These are phyloP conservation scores for Penicillium lagena DNA, from an alignment of 495 filamentous ascomycete genomes.

Conservation along the genomic window DNA sequence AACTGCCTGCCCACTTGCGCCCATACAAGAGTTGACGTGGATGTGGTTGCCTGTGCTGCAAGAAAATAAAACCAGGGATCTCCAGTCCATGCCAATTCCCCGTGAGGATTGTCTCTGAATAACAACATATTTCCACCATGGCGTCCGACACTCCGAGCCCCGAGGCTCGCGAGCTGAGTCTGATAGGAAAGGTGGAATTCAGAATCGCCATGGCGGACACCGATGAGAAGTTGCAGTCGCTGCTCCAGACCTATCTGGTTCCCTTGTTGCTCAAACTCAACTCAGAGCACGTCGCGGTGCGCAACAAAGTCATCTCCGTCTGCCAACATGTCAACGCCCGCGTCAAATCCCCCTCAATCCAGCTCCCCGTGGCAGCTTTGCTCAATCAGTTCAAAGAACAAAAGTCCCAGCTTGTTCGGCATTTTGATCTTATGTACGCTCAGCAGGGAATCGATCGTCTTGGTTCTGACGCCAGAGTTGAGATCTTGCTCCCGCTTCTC, in stretches of 20 bases:
- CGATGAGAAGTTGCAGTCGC: conserved; percentile 70
- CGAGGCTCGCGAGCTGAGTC: conserved; percentile 75
- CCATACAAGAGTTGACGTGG: conserved; percentile 15
- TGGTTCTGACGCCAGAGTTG: conserved; percentile 50
- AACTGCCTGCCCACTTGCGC: conserved; percentile 3
- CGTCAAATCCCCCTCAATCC: conserved; percentile 61
- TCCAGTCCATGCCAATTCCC: conserved; percentile 1
- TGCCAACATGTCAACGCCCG: conserved; percentile 79
- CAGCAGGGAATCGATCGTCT: conserved; percentile 79
- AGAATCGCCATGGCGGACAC: conserved; percentile 78
- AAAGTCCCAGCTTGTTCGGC: conserved; percentile 62
- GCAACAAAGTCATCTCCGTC: conserved; percentile 69
- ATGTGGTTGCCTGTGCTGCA: conserved; percentile 13
- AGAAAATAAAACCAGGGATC: neutral
- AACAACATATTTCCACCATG: conserved; percentile 19
- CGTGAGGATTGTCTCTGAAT: neutral
- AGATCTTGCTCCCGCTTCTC: conserved; percentile 65
- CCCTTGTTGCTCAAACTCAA: conserved; percentile 78
- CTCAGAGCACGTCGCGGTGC: conserved; percentile 72
- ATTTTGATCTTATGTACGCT: conserved; percentile 85
- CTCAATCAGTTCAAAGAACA: conserved; percentile 86
- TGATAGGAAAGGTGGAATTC: conserved; percentile 87
- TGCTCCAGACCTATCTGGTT: conserved; percentile 72
- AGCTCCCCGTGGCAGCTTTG: conserved; percentile 75
- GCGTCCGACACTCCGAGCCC: conserved; percentile 32